phyloP scores from a whole-genome alignment of 139 green algal genomes.

The Chara braunii region DNA sequence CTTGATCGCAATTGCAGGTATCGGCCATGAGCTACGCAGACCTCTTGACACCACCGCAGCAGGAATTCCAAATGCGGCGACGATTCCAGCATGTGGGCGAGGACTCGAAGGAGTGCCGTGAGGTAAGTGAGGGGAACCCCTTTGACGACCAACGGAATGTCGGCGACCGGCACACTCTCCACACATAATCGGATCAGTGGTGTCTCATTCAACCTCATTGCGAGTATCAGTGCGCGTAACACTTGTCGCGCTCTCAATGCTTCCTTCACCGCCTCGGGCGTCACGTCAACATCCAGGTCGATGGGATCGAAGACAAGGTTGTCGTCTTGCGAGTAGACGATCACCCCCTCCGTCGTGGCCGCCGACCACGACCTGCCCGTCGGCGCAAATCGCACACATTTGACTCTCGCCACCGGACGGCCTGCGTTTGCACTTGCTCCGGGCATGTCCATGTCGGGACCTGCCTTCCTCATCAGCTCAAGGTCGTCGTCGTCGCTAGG shows the following conservation, averaged over 20 bases:
- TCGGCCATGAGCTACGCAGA: not conserved
- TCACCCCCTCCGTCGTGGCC: slow-evolving; percentile 81
- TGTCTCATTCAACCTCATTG: slow-evolving; percentile 31
- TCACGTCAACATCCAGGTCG: slow-evolving; percentile 83
- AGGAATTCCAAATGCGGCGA: slow-evolving; percentile 27
- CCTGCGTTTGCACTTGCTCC: slow-evolving; percentile 33
- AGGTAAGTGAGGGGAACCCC: slow-evolving; percentile 10
- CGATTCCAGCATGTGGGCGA: slow-evolving; percentile 15
- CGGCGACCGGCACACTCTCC: slow-evolving; percentile 16
- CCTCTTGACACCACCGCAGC: slow-evolving; percentile 19
- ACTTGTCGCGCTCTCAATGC: not conserved
- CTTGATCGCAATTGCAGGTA: not conserved
- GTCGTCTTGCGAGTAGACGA: slow-evolving; percentile 79
- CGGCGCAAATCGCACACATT: slow-evolving; percentile 71
- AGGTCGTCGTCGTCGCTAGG: slow-evolving; percentile 49
- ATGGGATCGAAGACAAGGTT: slow-evolving; percentile 83
- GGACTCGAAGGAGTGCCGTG: not conserved
- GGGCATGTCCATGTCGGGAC: slow-evolving; percentile 27
- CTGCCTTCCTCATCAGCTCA: not conserved
- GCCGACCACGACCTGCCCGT: slow-evolving; percentile 76
- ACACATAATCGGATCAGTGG: slow-evolving; percentile 6
- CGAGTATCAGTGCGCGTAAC: slow-evolving; percentile 5
- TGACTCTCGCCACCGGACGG: slow-evolving; percentile 46
- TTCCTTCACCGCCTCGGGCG: slow-evolving; percentile 49
- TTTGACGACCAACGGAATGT: not conserved